These are phyloP conservation scores for Amanita rimosa DNA, from an alignment of 768 basidiomycete genomes.

Conservation along the genomic window DNA sequence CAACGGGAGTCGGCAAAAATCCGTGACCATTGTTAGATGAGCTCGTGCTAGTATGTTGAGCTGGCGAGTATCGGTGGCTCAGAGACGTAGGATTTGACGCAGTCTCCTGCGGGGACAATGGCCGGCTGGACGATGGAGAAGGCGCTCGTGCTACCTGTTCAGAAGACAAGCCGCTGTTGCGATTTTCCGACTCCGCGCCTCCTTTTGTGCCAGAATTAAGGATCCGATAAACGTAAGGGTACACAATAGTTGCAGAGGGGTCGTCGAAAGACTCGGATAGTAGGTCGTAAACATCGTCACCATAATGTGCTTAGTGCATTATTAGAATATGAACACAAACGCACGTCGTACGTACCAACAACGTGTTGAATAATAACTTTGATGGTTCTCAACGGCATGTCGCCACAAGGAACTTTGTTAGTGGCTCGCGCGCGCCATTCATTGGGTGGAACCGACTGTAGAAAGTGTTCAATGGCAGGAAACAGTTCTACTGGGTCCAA, in stretches of 20 bases:
- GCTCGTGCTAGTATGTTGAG: constrained; percentile 59
- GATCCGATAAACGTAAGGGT: constrained; percentile 90
- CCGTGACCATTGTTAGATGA: constrained; percentile 49
- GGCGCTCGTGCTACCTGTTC: constrained; percentile 33
- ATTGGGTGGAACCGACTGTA: constrained; percentile 88
- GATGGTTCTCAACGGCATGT: constrained; percentile 95
- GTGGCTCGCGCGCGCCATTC: constrained; percentile 92
- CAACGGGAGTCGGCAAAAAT: constrained; percentile 38
- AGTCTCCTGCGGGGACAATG: constrained; percentile 62
- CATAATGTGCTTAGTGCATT: constrained; percentile 53
- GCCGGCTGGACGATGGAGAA: constrained; percentile 56
- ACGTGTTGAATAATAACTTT: constrained; percentile 98
- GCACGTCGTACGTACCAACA: constrained; percentile 55
- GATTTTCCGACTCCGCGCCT: constrained; percentile 23
- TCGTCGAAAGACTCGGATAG: constrained; percentile 88
- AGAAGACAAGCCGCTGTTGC: constrained; percentile 19
- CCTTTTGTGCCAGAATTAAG: constrained; percentile 56
- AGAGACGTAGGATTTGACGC: constrained; percentile 25
- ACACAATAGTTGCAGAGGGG: constrained; percentile 94
- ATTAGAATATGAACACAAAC: constrained; percentile 7
- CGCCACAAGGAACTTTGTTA: constrained; percentile 88
- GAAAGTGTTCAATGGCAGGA: constrained; percentile 86
- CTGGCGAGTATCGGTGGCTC: constrained; percentile 47
- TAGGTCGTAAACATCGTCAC: constrained; percentile 84
- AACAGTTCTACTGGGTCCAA: constrained; percentile 86